Percentiles rank a stretch among this genome's conserved stretches.
Evolutionary conservation across 257 asterid genomes (phyloP).

Genomic region (Ocimum tenuiflorum): DNA sequence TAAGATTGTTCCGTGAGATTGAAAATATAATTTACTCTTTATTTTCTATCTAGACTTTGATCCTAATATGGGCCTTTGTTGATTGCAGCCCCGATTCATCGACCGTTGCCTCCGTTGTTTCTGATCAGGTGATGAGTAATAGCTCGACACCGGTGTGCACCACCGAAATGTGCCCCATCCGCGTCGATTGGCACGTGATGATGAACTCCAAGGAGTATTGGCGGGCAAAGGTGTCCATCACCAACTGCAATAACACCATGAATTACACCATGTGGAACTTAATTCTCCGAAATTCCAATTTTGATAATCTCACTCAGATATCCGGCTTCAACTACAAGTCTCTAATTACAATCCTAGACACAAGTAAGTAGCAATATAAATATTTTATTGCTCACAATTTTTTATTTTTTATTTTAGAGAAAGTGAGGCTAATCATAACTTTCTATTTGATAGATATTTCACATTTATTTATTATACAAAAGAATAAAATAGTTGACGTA

Average conservation of each 20-base stretch:
- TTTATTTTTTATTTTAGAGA: no score
- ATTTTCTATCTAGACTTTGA: no score
- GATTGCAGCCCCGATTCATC: conserved; percentile 62
- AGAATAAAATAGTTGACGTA: no score
- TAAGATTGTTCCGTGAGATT: no score
- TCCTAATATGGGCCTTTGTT: no score
- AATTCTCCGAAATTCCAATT: conserved; percentile 85
- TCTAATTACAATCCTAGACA: conserved; percentile 49
- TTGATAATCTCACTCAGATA: conserved; percentile 68
- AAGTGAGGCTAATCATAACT: no score
- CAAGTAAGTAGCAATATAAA: conserved; percentile 56
- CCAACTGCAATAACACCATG: conserved; percentile 74
- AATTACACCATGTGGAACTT: conserved; percentile 75
- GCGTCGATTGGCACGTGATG: conserved; percentile 88
- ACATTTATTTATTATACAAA: no score
- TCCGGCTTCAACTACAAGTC: conserved; percentile 89
- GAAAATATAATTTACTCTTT: no score
- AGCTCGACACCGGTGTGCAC: conserved; percentile 62
- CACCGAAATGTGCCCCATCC: conserved; percentile 79
- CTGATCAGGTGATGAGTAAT: conserved; percentile 42
- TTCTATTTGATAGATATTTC: no score
- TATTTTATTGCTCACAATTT: no score
- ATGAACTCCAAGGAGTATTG: conserved; percentile 75
- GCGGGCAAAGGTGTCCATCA: conserved; percentile 74
- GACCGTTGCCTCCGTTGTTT: conserved; percentile 64